phyloP scores from a whole-genome alignment of 78 protist species.

The Dictyostelium capitatum region DNA sequence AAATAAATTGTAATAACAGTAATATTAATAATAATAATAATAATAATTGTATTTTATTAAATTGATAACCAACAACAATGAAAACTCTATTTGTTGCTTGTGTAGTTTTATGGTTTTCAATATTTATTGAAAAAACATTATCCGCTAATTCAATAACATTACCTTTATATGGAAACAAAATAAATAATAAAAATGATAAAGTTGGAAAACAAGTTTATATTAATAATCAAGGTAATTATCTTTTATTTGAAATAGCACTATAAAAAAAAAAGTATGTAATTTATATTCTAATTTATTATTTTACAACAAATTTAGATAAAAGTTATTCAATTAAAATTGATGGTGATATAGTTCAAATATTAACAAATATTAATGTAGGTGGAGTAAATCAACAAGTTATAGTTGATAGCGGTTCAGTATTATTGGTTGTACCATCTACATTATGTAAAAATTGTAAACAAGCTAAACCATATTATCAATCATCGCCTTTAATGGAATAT shows the following conservation, averaged over 20 bases:
- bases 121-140: slow-evolving; percentile 4
- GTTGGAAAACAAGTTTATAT: not conserved
- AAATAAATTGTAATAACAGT: too few relatives aligned
- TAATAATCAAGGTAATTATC: not conserved
- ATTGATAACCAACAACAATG: not conserved
- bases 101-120: not conserved
- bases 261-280: not conserved
- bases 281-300: not conserved
- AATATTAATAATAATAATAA: too few relatives aligned
- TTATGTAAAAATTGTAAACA: slow-evolving; percentile 40
- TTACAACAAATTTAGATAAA: not conserved
- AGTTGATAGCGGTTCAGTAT: slow-evolving; percentile 48
- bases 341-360: slow-evolving; percentile 68
- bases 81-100: not conserved
- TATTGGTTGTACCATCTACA: slow-evolving; percentile 49
- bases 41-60: too few relatives aligned
- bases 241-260: too few relatives aligned
- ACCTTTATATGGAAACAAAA: not conserved
- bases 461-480: slow-evolving; percentile 38
- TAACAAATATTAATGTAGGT: slow-evolving; percentile 54
- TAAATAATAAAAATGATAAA: not conserved
- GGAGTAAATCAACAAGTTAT: slow-evolving; percentile 52
- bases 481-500: slow-evolving; percentile 9
- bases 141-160: not conserved
- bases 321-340: slow-evolving; percentile 25